These are phyloP conservation scores for Aureobasidium mangrovei DNA, from an alignment of 2,329 filamentous ascomycete species.

Conservation along the genomic window DNA sequence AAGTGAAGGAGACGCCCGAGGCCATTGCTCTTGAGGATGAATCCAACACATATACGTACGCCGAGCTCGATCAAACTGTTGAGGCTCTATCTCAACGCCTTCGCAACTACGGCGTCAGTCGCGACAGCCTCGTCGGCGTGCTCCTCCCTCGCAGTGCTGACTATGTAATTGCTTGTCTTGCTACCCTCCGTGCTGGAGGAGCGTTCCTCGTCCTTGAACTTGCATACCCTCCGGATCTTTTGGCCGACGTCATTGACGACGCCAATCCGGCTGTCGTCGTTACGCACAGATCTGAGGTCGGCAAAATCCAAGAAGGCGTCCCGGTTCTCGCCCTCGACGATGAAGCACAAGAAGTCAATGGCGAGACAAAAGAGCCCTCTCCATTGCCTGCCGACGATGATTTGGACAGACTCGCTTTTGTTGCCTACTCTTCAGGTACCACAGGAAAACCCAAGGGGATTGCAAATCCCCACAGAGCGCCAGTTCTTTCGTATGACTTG, in stretches of 20 bases:
- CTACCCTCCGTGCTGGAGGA: conserved; percentile 67
- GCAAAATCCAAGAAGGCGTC: conserved; percentile 54
- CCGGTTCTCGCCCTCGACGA: conserved; percentile 59
- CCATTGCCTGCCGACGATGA: conserved; percentile 56
- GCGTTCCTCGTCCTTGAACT: conserved; percentile 74
- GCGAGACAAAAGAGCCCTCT: conserved; percentile 28
- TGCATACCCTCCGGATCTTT: conserved; percentile 64
- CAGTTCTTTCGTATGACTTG: conserved; percentile 65
- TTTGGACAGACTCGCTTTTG: conserved; percentile 65
- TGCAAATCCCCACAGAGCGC: conserved; percentile 65
- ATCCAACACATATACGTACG: conserved; percentile 58
- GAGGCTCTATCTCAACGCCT: conserved; percentile 56
- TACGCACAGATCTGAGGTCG: conserved; percentile 55
- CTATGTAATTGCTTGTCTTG: conserved; percentile 71
- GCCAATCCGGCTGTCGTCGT: conserved; percentile 62
- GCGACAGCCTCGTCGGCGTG: conserved; percentile 66
- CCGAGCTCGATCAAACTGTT: conserved; percentile 60
- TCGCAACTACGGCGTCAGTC: conserved; percentile 57
- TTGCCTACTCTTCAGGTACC: conserved; percentile 72
- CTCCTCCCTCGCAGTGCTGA: conserved; percentile 66
- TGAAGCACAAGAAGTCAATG: conserved; percentile 20
- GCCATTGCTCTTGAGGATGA: conserved; percentile 66
- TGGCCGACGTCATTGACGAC: conserved; percentile 70
- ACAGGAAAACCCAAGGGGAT: conserved; percentile 77
- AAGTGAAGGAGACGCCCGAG: conserved; percentile 60